These are phyloP conservation scores for Penicillium sclerotigenum DNA, from an alignment of 2,329 filamentous ascomycete genomes.

Conservation along the genomic window DNA sequence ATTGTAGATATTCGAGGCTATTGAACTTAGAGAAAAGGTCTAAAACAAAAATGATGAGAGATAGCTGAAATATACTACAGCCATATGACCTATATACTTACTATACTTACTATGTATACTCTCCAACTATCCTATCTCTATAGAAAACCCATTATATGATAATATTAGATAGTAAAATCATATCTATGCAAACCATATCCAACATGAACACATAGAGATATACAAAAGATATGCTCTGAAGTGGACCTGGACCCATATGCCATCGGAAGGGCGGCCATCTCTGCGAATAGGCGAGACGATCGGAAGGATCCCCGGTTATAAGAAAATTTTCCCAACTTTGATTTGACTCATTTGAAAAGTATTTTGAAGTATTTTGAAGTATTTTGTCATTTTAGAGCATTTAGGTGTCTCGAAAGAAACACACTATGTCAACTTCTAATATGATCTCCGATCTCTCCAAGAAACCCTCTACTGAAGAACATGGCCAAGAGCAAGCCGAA, in stretches of 20 bases:
- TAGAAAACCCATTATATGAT: too few relatives aligned
- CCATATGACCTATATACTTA: too few relatives aligned
- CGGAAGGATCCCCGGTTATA: conserved; percentile 3
- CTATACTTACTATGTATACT: too few relatives aligned
- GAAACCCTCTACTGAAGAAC: neutral
- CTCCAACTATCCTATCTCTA: too few relatives aligned
- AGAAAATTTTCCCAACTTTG: neutral
- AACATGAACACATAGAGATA: neutral
- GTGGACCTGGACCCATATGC: neutral
- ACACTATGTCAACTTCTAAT: neutral
- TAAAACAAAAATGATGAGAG: too few relatives aligned
- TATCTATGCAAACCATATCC: neutral
- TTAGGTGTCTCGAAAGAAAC: neutral
- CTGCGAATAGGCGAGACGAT: conserved; percentile 14
- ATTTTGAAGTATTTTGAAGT: too few relatives aligned
- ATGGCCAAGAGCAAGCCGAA: neutral
- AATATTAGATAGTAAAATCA: neutral
- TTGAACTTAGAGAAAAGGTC: too few relatives aligned
- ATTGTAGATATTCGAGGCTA: too few relatives aligned
- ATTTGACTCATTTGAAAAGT: neutral
- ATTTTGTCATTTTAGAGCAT: too few relatives aligned
- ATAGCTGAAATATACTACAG: too few relatives aligned
- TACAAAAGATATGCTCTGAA: neutral
- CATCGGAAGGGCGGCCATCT: conserved; percentile 14
- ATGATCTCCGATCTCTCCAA: neutral